Percentiles rank a stretch among this genome's conserved stretches.
These are phyloP conservation scores for Blastomyces gilchristii DNA, from an alignment of 2,329 filamentous ascomycete genomes.

Conservation along the genomic window DNA sequence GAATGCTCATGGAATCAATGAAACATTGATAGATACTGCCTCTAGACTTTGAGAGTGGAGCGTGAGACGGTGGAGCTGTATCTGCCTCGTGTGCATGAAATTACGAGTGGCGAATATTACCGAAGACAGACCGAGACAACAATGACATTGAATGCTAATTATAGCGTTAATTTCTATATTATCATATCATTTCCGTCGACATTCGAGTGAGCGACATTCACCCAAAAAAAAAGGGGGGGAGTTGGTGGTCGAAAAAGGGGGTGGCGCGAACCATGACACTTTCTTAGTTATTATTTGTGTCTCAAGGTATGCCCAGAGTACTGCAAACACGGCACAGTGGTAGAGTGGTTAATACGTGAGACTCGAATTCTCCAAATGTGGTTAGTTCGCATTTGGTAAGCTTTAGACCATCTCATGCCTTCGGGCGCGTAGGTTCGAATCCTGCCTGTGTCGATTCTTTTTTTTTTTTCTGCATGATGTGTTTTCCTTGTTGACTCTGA, in stretches of 20 bases:
- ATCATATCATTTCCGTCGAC: no score
- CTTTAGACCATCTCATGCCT: conserved; percentile 6
- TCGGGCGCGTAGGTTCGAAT: conserved; percentile 10
- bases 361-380: conserved; percentile 2
- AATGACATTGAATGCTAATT: no score
- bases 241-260: neutral
- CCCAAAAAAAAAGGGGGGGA: no score
- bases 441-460: conserved; percentile 6
- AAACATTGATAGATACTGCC: neutral
- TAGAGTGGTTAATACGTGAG: conserved; percentile 9
- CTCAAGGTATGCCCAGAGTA: neutral
- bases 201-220: no score
- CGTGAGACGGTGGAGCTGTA: neutral
- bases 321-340: conserved; percentile 1
- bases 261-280: no score
- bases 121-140: no score
- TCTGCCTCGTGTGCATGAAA: no score
- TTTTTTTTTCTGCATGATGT: neutral
- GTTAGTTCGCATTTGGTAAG: neutral
- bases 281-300: no score
- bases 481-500: no score
- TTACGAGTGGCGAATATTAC: no score
- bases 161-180: no score
- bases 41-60: neutral
- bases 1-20: neutral